Conservation (phyloP, 2,329 filamentous ascomycete genomes). For the Emydomyces testavorans region DNA sequence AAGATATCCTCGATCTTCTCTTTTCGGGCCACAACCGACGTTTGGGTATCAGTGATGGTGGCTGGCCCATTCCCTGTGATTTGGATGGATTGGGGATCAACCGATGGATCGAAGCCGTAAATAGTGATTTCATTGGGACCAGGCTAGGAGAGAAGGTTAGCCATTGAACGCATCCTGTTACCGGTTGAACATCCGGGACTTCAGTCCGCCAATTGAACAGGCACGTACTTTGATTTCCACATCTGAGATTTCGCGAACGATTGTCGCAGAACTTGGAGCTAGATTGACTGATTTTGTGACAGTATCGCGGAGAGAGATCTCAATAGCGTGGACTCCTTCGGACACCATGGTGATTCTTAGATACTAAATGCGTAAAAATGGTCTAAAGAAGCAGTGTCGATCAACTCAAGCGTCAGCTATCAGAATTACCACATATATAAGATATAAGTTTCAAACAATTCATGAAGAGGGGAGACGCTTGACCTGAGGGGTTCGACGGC, state of each 20-base stretch:
- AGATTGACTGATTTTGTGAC: slow-evolving; percentile 51
- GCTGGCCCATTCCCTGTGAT: slow-evolving; percentile 49
- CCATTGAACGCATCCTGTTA: neutral
- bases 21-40: slow-evolving; percentile 46
- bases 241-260: slow-evolving; percentile 49
- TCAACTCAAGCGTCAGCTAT: neutral
- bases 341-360: slow-evolving; percentile 12
- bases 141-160: slow-evolving; percentile 26
- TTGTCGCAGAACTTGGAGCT: slow-evolving; percentile 50
- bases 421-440: too few species aligned
- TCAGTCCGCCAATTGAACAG: neutral
- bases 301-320: slow-evolving; percentile 44
- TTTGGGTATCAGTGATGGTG: slow-evolving; percentile 51
- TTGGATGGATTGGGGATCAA: slow-evolving; percentile 48
- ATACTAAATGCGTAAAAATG: too few species aligned
- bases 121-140: slow-evolving; percentile 48
- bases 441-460: too few species aligned
- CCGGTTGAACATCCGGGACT: too few species aligned
- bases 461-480: too few species aligned
- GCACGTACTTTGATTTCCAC: slow-evolving; percentile 37
- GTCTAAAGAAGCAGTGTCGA: too few species aligned
- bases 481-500: too few species aligned
- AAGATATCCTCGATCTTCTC: slow-evolving; percentile 47
- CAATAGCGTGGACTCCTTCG: slow-evolving; percentile 15
- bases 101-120: slow-evolving; percentile 43